phyloP scores from a whole-genome alignment of 2,329 filamentous ascomycete species.

The Penicillium brevicompactum region DNA sequence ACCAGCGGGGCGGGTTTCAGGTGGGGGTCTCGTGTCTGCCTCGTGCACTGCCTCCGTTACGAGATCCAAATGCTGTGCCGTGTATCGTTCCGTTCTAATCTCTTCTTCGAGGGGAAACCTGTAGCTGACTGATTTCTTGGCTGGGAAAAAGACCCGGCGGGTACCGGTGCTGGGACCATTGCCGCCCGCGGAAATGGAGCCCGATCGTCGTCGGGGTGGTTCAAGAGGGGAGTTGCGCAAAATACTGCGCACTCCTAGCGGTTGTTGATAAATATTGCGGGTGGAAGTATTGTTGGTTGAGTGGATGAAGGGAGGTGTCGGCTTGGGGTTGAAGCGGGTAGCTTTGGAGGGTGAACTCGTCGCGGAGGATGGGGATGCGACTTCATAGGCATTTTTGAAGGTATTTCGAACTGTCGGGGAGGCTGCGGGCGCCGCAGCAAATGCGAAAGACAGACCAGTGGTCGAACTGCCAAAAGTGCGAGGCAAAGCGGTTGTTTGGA shows the following conservation, averaged over 20 bases:
- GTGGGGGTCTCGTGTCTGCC: slow-evolving; percentile 9
- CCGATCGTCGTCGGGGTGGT: slow-evolving; percentile 39
- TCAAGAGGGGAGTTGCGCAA: slow-evolving; percentile 51
- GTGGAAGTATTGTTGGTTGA: slow-evolving; percentile 15
- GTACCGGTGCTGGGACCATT: slow-evolving; percentile 32
- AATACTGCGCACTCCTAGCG: slow-evolving; percentile 49
- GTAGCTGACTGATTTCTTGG: slow-evolving; percentile 61
- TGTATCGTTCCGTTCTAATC: slow-evolving; percentile 59
- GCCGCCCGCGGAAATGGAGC: slow-evolving; percentile 38
- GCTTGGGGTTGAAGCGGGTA: slow-evolving; percentile 29
- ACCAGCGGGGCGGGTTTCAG: slow-evolving; percentile 20
- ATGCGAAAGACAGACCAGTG: slow-evolving; percentile 54
- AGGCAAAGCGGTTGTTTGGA: slow-evolving; percentile 57
- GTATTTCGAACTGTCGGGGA: slow-evolving; percentile 65
- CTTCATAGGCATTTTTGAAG: slow-evolving; percentile 61
- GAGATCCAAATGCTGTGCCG: slow-evolving; percentile 59
- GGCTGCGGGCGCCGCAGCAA: slow-evolving; percentile 50
- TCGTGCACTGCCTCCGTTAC: slow-evolving; percentile 25
- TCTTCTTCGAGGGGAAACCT: slow-evolving; percentile 59
- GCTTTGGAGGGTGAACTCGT: slow-evolving; percentile 37
- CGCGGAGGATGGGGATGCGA: slow-evolving; percentile 41
- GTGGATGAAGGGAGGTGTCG: slow-evolving; percentile 33
- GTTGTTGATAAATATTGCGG: slow-evolving; percentile 43
- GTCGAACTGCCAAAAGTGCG: slow-evolving; percentile 57
- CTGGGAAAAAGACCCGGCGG: slow-evolving; percentile 52